Percentiles rank a stretch among this genome's conserved stretches.
Evolutionary conservation across 768 basidiomycete genomes (phyloP).

Genomic region (Steccherinum ochraceum): DNA sequence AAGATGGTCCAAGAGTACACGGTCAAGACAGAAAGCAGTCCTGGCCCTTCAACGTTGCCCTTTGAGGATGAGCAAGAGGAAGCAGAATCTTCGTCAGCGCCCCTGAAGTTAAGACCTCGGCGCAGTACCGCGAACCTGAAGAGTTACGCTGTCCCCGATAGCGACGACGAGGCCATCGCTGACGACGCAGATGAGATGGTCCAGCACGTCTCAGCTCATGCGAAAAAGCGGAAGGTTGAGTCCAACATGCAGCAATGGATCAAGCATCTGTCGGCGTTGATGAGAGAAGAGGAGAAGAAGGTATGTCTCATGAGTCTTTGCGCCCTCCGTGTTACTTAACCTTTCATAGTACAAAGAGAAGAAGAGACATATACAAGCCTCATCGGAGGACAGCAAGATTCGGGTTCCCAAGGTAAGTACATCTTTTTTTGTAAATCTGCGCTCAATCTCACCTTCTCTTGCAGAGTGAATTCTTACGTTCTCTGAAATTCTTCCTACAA

Average conservation of each 20-base stretch:
- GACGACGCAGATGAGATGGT: slow-evolving; percentile 31
- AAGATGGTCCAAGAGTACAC: slow-evolving; percentile 25
- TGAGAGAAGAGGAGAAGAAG: slow-evolving; percentile 66
- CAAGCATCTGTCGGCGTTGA: slow-evolving; percentile 50
- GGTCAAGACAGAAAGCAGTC: slow-evolving; percentile 8
- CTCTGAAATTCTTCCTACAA: slow-evolving; percentile 50
- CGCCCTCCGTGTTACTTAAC: slow-evolving; percentile 2
- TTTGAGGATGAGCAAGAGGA: background rate
- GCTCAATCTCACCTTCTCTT: background rate
- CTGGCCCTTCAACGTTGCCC: slow-evolving; percentile 1
- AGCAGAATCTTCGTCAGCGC: slow-evolving; percentile 15
- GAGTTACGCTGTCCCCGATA: slow-evolving; percentile 64
- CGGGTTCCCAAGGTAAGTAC: slow-evolving; percentile 51
- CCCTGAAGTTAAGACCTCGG: slow-evolving; percentile 50
- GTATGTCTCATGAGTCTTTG: slow-evolving; percentile 27
- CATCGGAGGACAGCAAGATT: slow-evolving; percentile 38
- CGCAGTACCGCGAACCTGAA: slow-evolving; percentile 44
- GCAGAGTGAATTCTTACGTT: slow-evolving; percentile 67
- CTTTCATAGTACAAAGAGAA: slow-evolving; percentile 50
- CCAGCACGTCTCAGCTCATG: slow-evolving; percentile 21
- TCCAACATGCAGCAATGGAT: slow-evolving; percentile 60
- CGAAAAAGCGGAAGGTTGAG: slow-evolving; percentile 31
- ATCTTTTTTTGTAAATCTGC: too few relatives aligned
- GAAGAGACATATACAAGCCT: slow-evolving; percentile 49
- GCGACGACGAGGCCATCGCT: slow-evolving; percentile 57